These are phyloP conservation scores for Fusarium buharicum DNA, from an alignment of 2,329 filamentous ascomycete genomes.

Conservation along the genomic window DNA sequence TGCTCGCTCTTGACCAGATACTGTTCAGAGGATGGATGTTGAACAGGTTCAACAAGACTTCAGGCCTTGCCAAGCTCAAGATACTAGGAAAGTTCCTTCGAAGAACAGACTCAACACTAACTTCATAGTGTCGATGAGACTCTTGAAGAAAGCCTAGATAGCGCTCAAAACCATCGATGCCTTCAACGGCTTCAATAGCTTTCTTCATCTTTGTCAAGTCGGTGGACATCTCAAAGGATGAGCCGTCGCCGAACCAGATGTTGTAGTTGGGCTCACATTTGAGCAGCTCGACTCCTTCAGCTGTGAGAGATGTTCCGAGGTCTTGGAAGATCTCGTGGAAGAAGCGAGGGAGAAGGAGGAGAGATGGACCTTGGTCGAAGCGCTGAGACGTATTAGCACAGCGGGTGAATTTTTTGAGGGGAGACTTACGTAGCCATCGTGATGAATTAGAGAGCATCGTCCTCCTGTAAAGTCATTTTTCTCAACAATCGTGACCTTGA, in stretches of 20 bases:
- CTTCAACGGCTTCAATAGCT: constrained; percentile 78
- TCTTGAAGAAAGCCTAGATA: constrained; percentile 75
- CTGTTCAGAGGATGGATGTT: constrained; percentile 76
- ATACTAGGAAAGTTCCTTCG: constrained; percentile 73
- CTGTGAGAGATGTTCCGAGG: constrained; percentile 71
- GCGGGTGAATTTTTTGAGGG: too few relatives aligned
- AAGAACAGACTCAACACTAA: constrained; percentile 73
- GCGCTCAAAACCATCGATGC: constrained; percentile 74
- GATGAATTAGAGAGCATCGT: constrained; percentile 72
- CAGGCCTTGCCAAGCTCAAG: constrained; percentile 65
- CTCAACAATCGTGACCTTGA: constrained; percentile 79
- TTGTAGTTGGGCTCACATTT: constrained; percentile 82
- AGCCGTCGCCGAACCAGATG: constrained; percentile 76
- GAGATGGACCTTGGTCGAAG: constrained; percentile 81
- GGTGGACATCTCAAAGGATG: constrained; percentile 71
- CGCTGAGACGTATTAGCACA: constrained; percentile 53
- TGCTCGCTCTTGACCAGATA: constrained; percentile 72
- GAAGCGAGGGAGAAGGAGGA: constrained; percentile 75
- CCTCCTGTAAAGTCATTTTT: constrained; percentile 80
- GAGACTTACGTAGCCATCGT: constrained; percentile 57
- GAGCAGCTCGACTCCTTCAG: constrained; percentile 73
- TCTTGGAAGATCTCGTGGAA: constrained; percentile 77
- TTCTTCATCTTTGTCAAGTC: constrained; percentile 76
- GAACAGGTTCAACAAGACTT: constrained; percentile 68
- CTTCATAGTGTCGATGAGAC: constrained; percentile 75